Conservation (phyloP, 83 land plant species). For the Diphasiastrum complanatum region DNA sequence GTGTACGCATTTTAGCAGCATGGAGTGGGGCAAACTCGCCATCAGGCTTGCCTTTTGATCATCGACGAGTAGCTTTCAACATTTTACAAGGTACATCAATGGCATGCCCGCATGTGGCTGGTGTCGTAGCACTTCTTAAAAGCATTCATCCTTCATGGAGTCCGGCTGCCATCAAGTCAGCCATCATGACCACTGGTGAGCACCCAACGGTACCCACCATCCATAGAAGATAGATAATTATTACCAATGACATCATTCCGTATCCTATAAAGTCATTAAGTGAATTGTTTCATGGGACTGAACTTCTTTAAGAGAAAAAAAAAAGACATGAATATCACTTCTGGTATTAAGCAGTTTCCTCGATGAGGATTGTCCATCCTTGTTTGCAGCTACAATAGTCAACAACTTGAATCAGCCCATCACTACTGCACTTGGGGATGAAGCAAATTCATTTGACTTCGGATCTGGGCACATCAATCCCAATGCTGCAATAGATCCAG, state of each 20-base stretch:
- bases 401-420: constrained; percentile 47
- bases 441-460: constrained; percentile 38
- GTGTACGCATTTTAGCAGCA: constrained; percentile 72
- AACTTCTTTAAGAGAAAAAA: no score
- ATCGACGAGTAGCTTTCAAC: constrained; percentile 44
- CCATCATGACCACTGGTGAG: constrained; percentile 56
- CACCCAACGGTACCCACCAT: not conserved
- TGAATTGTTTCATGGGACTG: no score
- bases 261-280: no score
- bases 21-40: constrained; percentile 42
- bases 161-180: constrained; percentile 59
- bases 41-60: constrained; percentile 33
- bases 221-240: no score
- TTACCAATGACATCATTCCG: no score
- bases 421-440: constrained; percentile 22
- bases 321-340: no score
- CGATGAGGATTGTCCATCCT: not conserved
- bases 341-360: not conserved
- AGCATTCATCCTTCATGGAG: constrained; percentile 52
- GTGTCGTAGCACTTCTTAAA: constrained; percentile 46
- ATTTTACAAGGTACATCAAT: constrained; percentile 71
- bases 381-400: constrained; percentile 21
- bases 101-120: constrained; percentile 69
- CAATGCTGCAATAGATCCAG: constrained; percentile 48
- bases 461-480: constrained; percentile 71